Evolutionary conservation across 495 filamentous ascomycete genomes (phyloP), one percentile per base, ranked within the genome.

Genomic region (Penicillium bialowiezense): DNA sequence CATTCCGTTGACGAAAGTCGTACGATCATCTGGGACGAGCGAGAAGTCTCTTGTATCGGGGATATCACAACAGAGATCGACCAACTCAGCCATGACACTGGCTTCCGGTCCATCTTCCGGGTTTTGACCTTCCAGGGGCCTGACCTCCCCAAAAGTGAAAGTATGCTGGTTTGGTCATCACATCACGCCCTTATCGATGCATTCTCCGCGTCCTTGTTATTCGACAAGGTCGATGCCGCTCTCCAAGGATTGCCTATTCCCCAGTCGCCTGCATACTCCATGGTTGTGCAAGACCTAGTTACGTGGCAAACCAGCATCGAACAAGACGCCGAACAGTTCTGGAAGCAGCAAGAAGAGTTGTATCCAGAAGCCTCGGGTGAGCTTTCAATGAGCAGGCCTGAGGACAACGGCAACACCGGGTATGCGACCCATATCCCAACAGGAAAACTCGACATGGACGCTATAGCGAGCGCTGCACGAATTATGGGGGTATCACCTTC

Each of bases 181-280:
- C 58, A 61, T 44, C 58, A 61, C 28, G 58, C 55, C 14, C 39
- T 61, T 3, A 48, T 61, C 29, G 55, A 61, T 36, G 58, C 50
- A 5, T 58, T 31, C 17, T 61, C 58, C 1, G 51, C 50, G 5
- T 19, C 47, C 18, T 41, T 58, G 17, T 6, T 61, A 5, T 48
- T 58, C 35, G 24, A 53, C n/a, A 57, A 57, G 24, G 41, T 48
- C 23, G 29, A 41, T 31, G 33, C 24, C 14, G 41, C 33, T 7
- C 34, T 44, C 12, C 7, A 21, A 32, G 49, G 49, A 6, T 14
- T 13, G 13, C 10, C 50, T 13, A 18, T 45, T 12, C n/a, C 40
- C 10, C 13, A 26, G 12, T 42, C 42, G 12, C 41, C 35, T 18
- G 41, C 48, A 1, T 52, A 47, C 43, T 28, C 33, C 9, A 7